Conservation (phyloP, 306 rosid genomes). For the Gillenia trifoliata region DNA sequence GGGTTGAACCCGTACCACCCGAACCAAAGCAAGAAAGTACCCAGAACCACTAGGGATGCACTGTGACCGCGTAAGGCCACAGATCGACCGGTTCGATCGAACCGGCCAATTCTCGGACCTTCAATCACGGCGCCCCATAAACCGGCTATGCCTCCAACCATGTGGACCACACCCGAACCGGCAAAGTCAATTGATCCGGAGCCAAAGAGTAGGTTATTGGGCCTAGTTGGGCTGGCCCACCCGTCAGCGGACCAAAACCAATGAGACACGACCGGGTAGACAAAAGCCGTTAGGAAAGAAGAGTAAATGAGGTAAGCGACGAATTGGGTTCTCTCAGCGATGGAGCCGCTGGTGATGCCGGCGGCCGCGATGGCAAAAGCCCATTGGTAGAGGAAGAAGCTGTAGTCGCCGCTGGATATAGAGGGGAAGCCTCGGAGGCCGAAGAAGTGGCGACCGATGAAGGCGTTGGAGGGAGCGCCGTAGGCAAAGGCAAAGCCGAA, state of each 20-base stretch:
- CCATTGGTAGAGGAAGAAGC: slow-evolving; percentile 85
- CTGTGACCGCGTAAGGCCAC: slow-evolving; percentile 67
- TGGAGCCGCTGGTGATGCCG: slow-evolving; percentile 79
- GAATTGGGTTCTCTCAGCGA: slow-evolving; percentile 76
- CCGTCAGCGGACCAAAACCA: slow-evolving; percentile 78
- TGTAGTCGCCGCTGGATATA: slow-evolving; percentile 35
- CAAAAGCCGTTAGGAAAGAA: slow-evolving; percentile 64
- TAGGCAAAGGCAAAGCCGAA: slow-evolving; percentile 82
- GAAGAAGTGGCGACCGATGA: slow-evolving; percentile 72
- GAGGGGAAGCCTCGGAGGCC: slow-evolving; percentile 44
- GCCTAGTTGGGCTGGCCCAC: slow-evolving; percentile 57
- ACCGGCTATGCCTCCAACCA: slow-evolving; percentile 82
- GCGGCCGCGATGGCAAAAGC: slow-evolving; percentile 81
- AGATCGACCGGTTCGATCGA: slow-evolving; percentile 50
- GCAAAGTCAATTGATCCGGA: slow-evolving; percentile 69
- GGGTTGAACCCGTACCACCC: slow-evolving; percentile 91
- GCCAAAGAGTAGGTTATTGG: slow-evolving; percentile 26
- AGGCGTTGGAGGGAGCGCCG: slow-evolving; percentile 67
- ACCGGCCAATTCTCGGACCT: slow-evolving; percentile 81
- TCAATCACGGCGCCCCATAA: slow-evolving; percentile 73
- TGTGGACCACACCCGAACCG: slow-evolving; percentile 69
- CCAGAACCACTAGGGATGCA: slow-evolving; percentile 61
- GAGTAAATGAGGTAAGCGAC: slow-evolving; percentile 78
- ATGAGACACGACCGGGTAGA: slow-evolving; percentile 67
- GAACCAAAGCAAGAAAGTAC: slow-evolving; percentile 74